A percentile compares a stretch with the other conserved stretches of the same genome.
These are phyloP conservation scores for Entonaema liquescens DNA, from an alignment of 495 filamentous ascomycete genomes.

Conservation along the genomic window DNA sequence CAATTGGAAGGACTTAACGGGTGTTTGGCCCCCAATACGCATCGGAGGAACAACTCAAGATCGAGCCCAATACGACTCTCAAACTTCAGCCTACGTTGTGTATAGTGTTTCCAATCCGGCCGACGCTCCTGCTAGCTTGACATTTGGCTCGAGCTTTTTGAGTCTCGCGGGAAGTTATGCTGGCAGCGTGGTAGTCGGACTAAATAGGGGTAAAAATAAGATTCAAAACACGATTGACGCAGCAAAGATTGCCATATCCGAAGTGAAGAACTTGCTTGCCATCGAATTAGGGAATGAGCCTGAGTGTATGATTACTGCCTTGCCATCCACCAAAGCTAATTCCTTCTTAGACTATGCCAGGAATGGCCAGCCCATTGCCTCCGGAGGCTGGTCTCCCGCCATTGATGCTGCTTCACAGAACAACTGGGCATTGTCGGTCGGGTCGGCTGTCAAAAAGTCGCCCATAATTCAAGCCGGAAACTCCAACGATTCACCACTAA, in stretches of 20 bases:
- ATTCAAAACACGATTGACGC: conserved; percentile 65
- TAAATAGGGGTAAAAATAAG: conserved; percentile 66
- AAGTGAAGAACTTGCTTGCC: conserved; percentile 61
- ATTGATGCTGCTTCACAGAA: conserved; percentile 64
- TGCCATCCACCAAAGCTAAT: conserved; percentile 13
- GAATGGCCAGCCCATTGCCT: conserved; percentile 61
- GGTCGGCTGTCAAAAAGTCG: conserved; percentile 54
- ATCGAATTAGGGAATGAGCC: conserved; percentile 71
- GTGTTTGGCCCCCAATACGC: conserved; percentile 64
- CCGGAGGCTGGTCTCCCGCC: conserved; percentile 62
- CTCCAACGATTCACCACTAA: conserved; percentile 61
- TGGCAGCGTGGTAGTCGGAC: conserved; percentile 63
- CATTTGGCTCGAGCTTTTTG: conserved; percentile 66
- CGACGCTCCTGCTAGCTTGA: conserved; percentile 63
- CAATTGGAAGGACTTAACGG: conserved; percentile 63
- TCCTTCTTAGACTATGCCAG: conserved; percentile 48
- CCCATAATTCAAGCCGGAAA: conserved; percentile 67
- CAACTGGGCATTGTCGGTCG: conserved; percentile 62
- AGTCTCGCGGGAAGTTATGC: conserved; percentile 59
- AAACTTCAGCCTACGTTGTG: conserved; percentile 59
- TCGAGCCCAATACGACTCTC: conserved; percentile 62
- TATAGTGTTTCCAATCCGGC: conserved; percentile 63
- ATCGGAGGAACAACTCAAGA: conserved; percentile 71
- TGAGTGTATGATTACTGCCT: conserved; percentile 57
- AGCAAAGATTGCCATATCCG: conserved; percentile 55